Base-by-base conservation (phyloP, 116 monocot genomes). In the Phalaenopsis hybrid region DNA sequence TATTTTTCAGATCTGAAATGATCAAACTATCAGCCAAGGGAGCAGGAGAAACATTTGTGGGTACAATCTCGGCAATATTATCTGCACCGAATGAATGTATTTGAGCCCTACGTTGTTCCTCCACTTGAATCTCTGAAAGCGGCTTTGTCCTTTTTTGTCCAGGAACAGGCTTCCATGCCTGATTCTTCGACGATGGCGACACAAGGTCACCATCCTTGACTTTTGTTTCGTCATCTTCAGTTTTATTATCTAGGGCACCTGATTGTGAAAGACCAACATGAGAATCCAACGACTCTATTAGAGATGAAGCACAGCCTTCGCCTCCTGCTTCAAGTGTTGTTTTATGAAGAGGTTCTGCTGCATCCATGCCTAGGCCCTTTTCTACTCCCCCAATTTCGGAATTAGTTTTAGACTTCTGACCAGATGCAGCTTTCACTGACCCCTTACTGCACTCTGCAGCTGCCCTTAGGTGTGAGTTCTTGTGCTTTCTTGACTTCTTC, bases 401-500 rank as follows among this genome's bases (percentile, higher is more conserved):
- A 70, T 81, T 82, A 17, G 80, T 68, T 85, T 80, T 89, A 44
- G 78, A 69, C 50, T 78, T 87, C 41, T 83, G 84, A 17, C 4
- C 58, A 37, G 65, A 15, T 74, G 74, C 41, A 45, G 81, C 10
- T 81, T 92, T 93, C 37, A 86, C 77, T 59, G 84, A 81, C 69
- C 75, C 94, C 84, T 86, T 95, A 8, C 55, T 76, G 37, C 5
- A 44, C 37, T 88, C 87, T 1, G 85, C 48, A 80, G 83, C 79
- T 68, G 80, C 23, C 28, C 81, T 77, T 67, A 76, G 51, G 82
- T 98, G 92, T 10, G 85, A 81, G 72, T 84, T 92, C 85, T 92
- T 98, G 81, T 95, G 98, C 82, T 89, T 98, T 81, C 83, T 98
- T 17, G 90, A 86, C 82, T 98, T 98, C 87, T 95, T 98, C 31